Conservation (phyloP, 2,329 filamentous ascomycete species). For the Aspergillus alliaceus region DNA sequence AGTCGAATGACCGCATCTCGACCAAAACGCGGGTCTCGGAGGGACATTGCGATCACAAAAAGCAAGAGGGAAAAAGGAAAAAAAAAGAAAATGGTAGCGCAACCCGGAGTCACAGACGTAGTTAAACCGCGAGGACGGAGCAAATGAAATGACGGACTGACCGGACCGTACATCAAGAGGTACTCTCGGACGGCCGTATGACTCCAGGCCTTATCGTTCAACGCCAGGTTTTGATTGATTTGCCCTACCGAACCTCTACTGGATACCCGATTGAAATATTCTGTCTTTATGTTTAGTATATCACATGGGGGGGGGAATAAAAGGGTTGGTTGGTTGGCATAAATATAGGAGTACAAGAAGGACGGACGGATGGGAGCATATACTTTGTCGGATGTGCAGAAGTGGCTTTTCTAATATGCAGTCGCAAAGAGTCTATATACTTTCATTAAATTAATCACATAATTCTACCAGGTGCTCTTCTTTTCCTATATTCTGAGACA, state of each 20-base stretch:
- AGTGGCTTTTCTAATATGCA: neutral
- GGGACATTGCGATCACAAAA: neutral
- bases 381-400: neutral
- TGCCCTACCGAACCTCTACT: conserved; percentile 21
- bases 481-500: too few relatives aligned
- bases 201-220: conserved; percentile 18
- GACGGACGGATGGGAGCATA: neutral
- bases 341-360: neutral
- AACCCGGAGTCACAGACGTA: conserved; percentile 15
- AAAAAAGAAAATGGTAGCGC: conserved; percentile 4
- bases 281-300: conserved; percentile 6
- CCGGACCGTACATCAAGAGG: neutral
- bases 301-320: neutral
- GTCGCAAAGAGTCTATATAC: neutral
- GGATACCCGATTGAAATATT: conserved; percentile 37
- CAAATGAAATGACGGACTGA: conserved; percentile 1
- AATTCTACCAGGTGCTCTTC: too few relatives aligned
- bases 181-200: neutral
- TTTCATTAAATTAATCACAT: neutral
- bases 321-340: neutral
- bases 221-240: conserved; percentile 16
- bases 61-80: neutral
- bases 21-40: neutral
- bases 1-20: neutral
- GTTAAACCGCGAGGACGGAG: conserved; percentile 24